A percentile compares a stretch with the other conserved stretches of the same genome.
These are phyloP conservation scores for Podaxis mareebaensis DNA, from an alignment of 768 basidiomycete species.

Conservation along the genomic window DNA sequence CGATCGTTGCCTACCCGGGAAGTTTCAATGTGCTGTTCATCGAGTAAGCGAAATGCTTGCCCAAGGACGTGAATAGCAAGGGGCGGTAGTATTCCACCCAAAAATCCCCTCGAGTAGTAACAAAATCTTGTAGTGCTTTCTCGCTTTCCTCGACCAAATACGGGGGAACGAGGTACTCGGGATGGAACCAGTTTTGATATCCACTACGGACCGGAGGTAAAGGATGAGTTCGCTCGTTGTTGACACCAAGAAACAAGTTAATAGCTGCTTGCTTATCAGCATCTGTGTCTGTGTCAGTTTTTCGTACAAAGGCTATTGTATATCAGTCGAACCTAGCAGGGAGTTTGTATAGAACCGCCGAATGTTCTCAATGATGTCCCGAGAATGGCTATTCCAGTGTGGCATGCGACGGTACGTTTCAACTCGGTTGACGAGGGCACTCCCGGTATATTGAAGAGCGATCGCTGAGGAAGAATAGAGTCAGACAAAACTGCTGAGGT, in stretches of 20 bases:
- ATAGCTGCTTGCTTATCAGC: constrained; percentile 98
- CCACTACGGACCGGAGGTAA: constrained; percentile 60
- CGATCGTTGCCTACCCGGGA: constrained; percentile 57
- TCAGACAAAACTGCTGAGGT: neutral
- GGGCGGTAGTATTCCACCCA: constrained; percentile 93
- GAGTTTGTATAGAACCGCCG: constrained; percentile 95
- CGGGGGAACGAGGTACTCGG: constrained; percentile 66
- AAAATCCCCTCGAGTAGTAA: constrained; percentile 64
- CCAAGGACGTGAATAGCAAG: constrained; percentile 77
- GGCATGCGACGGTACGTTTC: constrained; percentile 95
- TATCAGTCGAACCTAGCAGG: constrained; percentile 60
- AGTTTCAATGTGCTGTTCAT: constrained; percentile 88
- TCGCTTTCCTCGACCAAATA: constrained; percentile 69
- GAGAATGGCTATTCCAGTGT: constrained; percentile 96
- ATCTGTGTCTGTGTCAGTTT: constrained; percentile 45
- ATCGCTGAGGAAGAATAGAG: constrained; percentile 55
- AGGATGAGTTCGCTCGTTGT: constrained; percentile 51
- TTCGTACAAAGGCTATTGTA: neutral
- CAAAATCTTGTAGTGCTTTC: constrained; percentile 58
- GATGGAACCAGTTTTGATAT: constrained; percentile 85
- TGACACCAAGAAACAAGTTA: constrained; percentile 91
- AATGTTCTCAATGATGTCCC: constrained; percentile 95
- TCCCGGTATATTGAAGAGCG: constrained; percentile 95
- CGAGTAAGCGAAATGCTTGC: constrained; percentile 89
- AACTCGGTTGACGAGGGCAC: constrained; percentile 92